A percentile compares a stretch with the other conserved stretches of the same genome.
Evolutionary conservation across 441 rosid species (phyloP).

Genomic region (Sinapis alba): DNA sequence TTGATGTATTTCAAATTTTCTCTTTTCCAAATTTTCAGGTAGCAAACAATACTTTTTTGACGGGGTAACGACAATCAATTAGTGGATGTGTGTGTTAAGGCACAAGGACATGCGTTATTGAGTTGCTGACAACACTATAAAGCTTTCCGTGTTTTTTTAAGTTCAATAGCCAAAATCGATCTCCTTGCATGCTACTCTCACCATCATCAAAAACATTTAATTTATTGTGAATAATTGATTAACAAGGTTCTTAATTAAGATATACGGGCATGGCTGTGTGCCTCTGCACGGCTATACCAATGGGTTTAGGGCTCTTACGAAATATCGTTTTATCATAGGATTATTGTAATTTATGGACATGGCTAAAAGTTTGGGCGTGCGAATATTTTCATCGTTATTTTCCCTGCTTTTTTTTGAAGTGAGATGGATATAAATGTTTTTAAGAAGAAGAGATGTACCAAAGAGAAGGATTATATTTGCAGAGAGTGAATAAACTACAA

Average conservation of each 20-base stretch:
- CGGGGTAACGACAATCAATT: background rate
- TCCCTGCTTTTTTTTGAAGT: background rate
- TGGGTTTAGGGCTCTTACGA: background rate
- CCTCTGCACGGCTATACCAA: background rate
- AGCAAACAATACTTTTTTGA: background rate
- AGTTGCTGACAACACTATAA: background rate
- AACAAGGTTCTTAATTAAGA: background rate
- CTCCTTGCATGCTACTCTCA: background rate
- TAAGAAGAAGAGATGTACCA: conserved; percentile 21
- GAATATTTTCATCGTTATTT: background rate
- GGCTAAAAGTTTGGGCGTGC: background rate
- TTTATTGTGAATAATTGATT: background rate
- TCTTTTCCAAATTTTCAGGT: background rate
- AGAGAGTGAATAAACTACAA: conserved; percentile 13
- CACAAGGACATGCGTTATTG: background rate
- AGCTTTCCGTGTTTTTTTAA: background rate
- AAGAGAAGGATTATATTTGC: conserved; percentile 7
- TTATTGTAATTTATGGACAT: background rate
- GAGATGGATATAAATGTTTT: background rate
- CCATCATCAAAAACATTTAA: background rate
- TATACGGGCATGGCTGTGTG: background rate
- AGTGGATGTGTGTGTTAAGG: background rate
- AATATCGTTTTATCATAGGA: background rate
- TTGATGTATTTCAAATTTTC: background rate
- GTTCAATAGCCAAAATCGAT: background rate